Conservation (phyloP, 768 basidiomycete species). For the Baorangia bicolor region DNA sequence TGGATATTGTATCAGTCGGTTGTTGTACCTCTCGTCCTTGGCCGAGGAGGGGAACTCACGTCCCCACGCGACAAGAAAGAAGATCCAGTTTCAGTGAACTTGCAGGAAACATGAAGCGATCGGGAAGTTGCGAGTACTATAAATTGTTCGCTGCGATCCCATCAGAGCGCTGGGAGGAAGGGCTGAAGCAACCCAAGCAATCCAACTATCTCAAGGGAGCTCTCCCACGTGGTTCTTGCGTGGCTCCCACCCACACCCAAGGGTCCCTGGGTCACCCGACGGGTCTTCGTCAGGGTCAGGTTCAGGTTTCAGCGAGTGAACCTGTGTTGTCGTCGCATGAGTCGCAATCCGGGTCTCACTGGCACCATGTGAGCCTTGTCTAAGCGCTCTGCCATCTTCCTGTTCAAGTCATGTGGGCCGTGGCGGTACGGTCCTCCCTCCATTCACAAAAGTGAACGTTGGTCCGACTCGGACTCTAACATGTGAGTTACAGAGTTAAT, state of each 20-base stretch:
- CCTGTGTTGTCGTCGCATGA: slow-evolving; percentile 8
- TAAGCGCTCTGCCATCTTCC: not conserved
- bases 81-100: slow-evolving; percentile 4
- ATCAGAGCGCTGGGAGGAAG: slow-evolving; percentile 12
- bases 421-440: slow-evolving; percentile 13
- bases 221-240: slow-evolving; percentile 26
- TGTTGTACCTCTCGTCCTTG: not conserved
- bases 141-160: slow-evolving; percentile 15
- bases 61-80: slow-evolving; percentile 18
- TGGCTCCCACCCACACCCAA: slow-evolving; percentile 22
- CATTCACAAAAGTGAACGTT: not conserved
- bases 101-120: slow-evolving; percentile 12
- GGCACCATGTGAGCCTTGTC: not conserved
- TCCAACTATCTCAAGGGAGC: slow-evolving; percentile 13
- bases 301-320: slow-evolving; percentile 14
- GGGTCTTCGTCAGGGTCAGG: slow-evolving; percentile 12
- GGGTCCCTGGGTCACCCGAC: too few species aligned
- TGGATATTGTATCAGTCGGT: not conserved
- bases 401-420: not conserved
- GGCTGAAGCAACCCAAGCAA: slow-evolving; percentile 11
- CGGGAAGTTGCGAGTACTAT: slow-evolving; percentile 23
- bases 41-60: slow-evolving; percentile 4
- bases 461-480: slow-evolving; percentile 2
- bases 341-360: slow-evolving; percentile 14
- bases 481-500: slow-evolving; percentile 6